Evolutionary conservation across 441 rosid species (phyloP).

Genomic region (Lepidium campestre): DNA sequence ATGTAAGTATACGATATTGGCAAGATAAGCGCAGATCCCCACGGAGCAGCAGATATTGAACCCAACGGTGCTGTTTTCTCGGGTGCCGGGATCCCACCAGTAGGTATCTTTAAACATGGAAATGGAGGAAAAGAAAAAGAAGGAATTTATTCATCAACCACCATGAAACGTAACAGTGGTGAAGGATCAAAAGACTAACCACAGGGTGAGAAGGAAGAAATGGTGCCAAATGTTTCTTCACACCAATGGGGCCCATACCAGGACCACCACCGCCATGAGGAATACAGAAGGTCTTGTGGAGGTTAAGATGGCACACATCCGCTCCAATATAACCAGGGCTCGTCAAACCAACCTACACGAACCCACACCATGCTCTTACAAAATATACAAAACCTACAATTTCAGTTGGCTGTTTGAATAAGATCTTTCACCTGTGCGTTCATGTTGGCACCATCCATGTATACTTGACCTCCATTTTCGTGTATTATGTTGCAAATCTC

Average conservation of each 20-base stretch:
- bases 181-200: slow-evolving; percentile 42
- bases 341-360: slow-evolving; percentile 81
- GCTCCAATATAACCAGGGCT: slow-evolving; percentile 98
- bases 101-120: slow-evolving; percentile 44
- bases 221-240: slow-evolving; percentile 91
- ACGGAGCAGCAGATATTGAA: slow-evolving; percentile 91
- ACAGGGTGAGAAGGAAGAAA: slow-evolving; percentile 95
- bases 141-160: slow-evolving; percentile 8
- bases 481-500: slow-evolving; percentile 91
- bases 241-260: slow-evolving; percentile 99
- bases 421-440: slow-evolving; percentile 72
- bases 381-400: slow-evolving; percentile 6
- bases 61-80: slow-evolving; percentile 66
- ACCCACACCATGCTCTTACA: slow-evolving; percentile 16
- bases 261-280: slow-evolving; percentile 99
- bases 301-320: slow-evolving; percentile 96
- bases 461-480: slow-evolving; percentile 93
- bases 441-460: slow-evolving; percentile 99
- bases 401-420: background rate
- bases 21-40: slow-evolving; percentile 97
- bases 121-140: slow-evolving; percentile 12
- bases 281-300: slow-evolving; percentile 96
- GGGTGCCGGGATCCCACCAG: slow-evolving; percentile 88
- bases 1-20: slow-evolving; percentile 90
- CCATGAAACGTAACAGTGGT: background rate